Evolutionary conservation across 768 basidiomycete species (phyloP), one percentile per base, ranked within the genome.

Genomic region (Leccinum uliginosum): DNA sequence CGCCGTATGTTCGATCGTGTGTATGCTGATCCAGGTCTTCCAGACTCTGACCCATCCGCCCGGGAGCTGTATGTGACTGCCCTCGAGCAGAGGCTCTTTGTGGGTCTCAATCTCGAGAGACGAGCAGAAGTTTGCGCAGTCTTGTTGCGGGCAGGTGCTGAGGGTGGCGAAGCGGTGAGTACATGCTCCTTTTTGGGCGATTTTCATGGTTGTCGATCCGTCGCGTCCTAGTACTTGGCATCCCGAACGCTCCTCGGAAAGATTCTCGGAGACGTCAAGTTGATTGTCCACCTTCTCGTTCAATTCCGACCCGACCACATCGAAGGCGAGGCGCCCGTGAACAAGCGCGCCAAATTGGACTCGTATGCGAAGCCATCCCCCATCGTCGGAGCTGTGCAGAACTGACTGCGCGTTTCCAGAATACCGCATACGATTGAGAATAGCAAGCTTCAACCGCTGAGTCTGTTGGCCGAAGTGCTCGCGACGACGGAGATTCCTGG

Each of bases 381-480:
- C 12, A 4, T n/a, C 49, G 10, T 15, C 19, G 5, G 11, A 10
- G 40, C 21, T 19, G 4, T 3, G 19, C 4, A 15, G 14, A 7
- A 50, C 38, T 53, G 23, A 62, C 19, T 23, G 12, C 21, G 9
- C 40, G 7, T 49, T 26, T 46, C 19, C 47, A 66, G 58, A 51
- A 19, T 30, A 19, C 57, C 60, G 21, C 35, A 40, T 46, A 73
- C 74, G 19, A 55, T 72, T 24, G 64, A 76, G 19, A 74, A 77
- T 23, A 74, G 75, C 38, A 64, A 67, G 10, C 68, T 86, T 24
- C 74, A 78, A 10, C 72, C 78, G 4, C 68, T 93, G 53, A 80
- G 73, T 19, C 68, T 87, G 19, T 70, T 93, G 24, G 79, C 83
- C 2, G 94, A 96, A 69, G 78, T 89, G 24, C 71, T 95, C 11